Percentiles rank a stretch among this genome's conserved stretches.
Conservation (phyloP, 2,329 filamentous ascomycete genomes). For the Cladosporium sp. region DNA sequence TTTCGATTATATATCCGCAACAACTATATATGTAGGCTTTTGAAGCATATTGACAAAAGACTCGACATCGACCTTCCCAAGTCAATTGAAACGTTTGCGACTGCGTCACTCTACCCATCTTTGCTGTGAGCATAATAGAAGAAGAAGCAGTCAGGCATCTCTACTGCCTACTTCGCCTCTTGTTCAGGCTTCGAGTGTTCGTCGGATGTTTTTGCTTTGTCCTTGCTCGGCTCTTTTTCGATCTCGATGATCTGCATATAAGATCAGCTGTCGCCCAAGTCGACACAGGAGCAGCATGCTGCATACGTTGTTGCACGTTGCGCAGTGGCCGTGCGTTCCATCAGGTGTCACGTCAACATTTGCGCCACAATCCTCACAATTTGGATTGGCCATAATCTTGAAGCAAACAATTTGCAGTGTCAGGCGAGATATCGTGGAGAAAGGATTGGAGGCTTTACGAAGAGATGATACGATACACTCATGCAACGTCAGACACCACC, state of each 20-base stretch:
- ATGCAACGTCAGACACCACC: constrained; percentile 9
- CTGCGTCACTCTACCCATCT: not conserved
- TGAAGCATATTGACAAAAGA: too few relatives aligned
- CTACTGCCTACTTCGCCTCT: not conserved
- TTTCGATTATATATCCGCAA: not conserved
- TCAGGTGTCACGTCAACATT: constrained; percentile 10
- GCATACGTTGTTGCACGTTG: constrained; percentile 16
- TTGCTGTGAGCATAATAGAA: not conserved
- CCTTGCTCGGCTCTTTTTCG: not conserved
- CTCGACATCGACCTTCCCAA: too few relatives aligned
- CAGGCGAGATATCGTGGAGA: not conserved
- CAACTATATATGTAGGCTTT: not conserved
- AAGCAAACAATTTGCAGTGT: constrained; percentile 9
- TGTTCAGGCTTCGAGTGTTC: not conserved
- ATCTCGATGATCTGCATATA: constrained; percentile 3
- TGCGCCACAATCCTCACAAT: constrained; percentile 9
- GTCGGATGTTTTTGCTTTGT: not conserved
- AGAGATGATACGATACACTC: not conserved
- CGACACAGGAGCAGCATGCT: not conserved
- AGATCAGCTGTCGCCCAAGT: constrained; percentile 1
- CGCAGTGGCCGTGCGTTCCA: constrained; percentile 13
- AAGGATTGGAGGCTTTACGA: not conserved
- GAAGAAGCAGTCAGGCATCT: not conserved
- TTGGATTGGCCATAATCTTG: constrained; percentile 2
- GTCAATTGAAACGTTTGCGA: too few relatives aligned